These are phyloP conservation scores for Suhomyces sp. DNA, from an alignment of 805 yeast species.

Conservation along the genomic window DNA sequence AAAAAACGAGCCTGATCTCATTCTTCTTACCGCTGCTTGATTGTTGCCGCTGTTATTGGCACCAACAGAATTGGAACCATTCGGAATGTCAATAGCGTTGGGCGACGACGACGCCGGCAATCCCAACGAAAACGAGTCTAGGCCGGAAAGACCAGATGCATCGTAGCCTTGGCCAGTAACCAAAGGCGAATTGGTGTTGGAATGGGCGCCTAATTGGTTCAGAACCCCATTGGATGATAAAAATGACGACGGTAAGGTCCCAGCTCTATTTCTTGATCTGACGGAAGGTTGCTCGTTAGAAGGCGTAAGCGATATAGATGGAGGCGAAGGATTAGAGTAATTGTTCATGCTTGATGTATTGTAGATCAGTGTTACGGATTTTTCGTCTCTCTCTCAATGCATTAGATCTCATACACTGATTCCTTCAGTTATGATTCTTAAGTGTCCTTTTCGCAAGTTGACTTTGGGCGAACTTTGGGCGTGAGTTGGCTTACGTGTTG, in stretches of 20 bases:
- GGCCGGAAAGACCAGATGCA: conserved; percentile 1
- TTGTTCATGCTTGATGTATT: conserved; percentile 1
- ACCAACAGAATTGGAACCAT: conserved; percentile 12
- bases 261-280: conserved; percentile 66
- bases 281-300: conserved; percentile 17
- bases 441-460: not conserved
- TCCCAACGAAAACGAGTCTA: conserved; percentile 20
- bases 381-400: not conserved
- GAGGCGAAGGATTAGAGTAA: conserved; percentile 26
- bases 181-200: conserved; percentile 5
- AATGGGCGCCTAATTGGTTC: conserved; percentile 6
- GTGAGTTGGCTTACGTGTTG: not conserved
- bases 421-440: not conserved
- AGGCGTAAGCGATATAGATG: conserved; percentile 28
- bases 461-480: not conserved
- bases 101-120: conserved; percentile 10
- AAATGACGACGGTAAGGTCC: conserved; percentile 71
- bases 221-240: conserved; percentile 11
- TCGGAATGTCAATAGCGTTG: conserved; percentile 18
- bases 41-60: conserved; percentile 16
- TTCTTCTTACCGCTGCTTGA: conserved; percentile 29
- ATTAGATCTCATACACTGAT: not conserved
- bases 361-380: not conserved
- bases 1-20: conserved; percentile 56
- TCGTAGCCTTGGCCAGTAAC: conserved; percentile 4